A percentile compares a stretch with the other conserved stretches of the same genome.
phyloP scores from a whole-genome alignment of 140 eudicot species.

The Stevia rebaudiana region DNA sequence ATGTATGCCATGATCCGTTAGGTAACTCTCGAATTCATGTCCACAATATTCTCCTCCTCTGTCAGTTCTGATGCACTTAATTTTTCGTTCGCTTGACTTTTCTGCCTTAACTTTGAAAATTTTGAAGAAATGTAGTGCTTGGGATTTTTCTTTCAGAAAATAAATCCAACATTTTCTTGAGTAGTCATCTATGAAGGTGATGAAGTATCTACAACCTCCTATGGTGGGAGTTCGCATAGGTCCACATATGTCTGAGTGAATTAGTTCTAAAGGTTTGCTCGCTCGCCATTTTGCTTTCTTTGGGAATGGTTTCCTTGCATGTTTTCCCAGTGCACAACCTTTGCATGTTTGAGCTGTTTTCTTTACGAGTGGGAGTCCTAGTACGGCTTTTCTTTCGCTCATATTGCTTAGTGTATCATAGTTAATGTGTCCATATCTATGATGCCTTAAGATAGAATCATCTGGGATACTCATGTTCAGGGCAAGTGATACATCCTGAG shows the following conservation, averaged over 20 bases:
- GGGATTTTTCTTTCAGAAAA: background rate
- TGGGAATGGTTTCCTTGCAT: background rate
- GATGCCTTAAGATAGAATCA: background rate
- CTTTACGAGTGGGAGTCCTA: rapidly evolving
- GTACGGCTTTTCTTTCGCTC: background rate
- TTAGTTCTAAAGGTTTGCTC: background rate
- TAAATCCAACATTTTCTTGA: background rate
- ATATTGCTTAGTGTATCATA: too few species aligned
- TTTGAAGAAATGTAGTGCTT: background rate
- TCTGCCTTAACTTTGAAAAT: background rate
- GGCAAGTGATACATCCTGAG: background rate
- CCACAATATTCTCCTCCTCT: background rate
- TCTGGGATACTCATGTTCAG: background rate
- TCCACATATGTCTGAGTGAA: background rate
- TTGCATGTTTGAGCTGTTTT: background rate
- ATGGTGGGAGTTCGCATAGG: background rate
- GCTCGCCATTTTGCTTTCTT: background rate
- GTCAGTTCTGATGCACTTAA: background rate
- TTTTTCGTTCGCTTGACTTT: background rate
- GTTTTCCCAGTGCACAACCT: background rate
- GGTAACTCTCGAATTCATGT: background rate
- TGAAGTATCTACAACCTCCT: background rate
- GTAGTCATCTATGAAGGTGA: background rate
- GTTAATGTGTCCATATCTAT: background rate
- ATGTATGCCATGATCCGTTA: background rate